Evolutionary conservation across 495 filamentous ascomycete genomes (phyloP).

Genomic region (Emericellopsis terricola): DNA sequence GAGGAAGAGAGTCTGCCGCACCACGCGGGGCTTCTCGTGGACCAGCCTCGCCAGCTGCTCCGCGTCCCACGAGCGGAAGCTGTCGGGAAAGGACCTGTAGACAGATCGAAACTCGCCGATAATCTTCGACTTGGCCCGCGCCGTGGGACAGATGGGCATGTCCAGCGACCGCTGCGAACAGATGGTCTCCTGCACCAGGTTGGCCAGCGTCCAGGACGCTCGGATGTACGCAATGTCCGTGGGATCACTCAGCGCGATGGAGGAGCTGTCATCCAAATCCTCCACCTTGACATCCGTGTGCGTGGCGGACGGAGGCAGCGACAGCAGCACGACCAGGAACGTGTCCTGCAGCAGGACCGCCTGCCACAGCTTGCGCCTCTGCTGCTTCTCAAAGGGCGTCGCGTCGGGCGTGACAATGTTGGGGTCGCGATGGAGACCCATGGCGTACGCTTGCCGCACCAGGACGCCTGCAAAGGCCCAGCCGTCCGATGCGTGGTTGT

Average conservation of each 20-base stretch:
- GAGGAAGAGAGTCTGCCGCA: constrained; percentile 50
- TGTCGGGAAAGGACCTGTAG: constrained; percentile 42
- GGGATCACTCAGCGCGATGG: constrained; percentile 27
- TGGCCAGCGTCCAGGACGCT: constrained; percentile 53
- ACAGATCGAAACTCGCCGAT: constrained; percentile 41
- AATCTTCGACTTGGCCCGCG: constrained; percentile 39
- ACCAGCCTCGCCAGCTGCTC: constrained; percentile 30
- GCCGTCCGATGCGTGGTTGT: constrained; percentile 56
- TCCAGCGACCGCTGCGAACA: constrained; percentile 48
- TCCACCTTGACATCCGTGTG: constrained; percentile 55
- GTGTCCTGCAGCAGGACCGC: constrained; percentile 60
- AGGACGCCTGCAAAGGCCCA: constrained; percentile 58
- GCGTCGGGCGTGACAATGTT: constrained; percentile 45
- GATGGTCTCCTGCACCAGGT: constrained; percentile 50
- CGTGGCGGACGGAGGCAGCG: constrained; percentile 50
- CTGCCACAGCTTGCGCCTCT: constrained; percentile 56
- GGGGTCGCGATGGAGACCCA: constrained; percentile 58
- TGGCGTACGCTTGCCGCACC: constrained; percentile 53
- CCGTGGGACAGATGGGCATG: constrained; percentile 39
- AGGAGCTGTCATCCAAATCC: constrained; percentile 35
- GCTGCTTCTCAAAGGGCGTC: constrained; percentile 43
- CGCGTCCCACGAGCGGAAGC: constrained; percentile 42
- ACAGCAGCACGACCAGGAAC: constrained; percentile 56
- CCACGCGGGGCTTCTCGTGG: constrained; percentile 33
- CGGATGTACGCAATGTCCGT: constrained; percentile 49